Evolutionary conservation across 345 rosid species (phyloP), one percentile per base, ranked within the genome.

Genomic region (Kandelia obovata): DNA sequence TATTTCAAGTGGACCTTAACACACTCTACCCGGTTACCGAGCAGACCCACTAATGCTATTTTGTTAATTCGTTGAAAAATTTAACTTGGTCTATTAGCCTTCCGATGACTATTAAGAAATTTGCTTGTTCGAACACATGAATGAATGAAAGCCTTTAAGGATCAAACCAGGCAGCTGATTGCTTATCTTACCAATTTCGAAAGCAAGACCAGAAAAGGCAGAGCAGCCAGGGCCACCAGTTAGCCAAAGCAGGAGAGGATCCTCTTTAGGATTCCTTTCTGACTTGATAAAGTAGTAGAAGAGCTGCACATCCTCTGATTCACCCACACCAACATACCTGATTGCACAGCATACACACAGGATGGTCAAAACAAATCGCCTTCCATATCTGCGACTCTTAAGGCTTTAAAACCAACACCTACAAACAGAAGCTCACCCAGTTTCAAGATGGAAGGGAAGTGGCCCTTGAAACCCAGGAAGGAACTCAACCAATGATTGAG

Each of bases 191-290:
- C 59, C 59, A 25, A 56, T 25, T 15, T 56, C 59, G 16, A 56
- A 56, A 46, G 43, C 47, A 39, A 75, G 75, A 59, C 49, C 75
- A 56, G 71, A 39, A 2, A 75, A 55, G 39, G 68, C 63, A 55
- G 79, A 70, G 71, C 79, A 75, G 59, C 75, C 75, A 31, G 75
- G 75, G 70, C 79, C 75, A 39, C 79, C 79, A 2, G 75, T 70
- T 19, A 75, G 43, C 79, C 79, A 70, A 19, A 75, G 71, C 58
- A 75, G n/a, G 20, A 75, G 71, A 35, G 79, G 79, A n/a, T 75
- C 75, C 0, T 66, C 62, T 61, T 37, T 10, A 20, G 63, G 11
- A 27, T 75, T 60, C 32, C 78, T 47, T 30, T 70, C 57, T 23
- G 79, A 75, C 63, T 70, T 65, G 9, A 61, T 57, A 13, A 75